Evolutionary conservation across 75 land plant species (phyloP), one percentile per base, ranked within the genome.

Genomic region (Cunninghamia lanceolata): DNA sequence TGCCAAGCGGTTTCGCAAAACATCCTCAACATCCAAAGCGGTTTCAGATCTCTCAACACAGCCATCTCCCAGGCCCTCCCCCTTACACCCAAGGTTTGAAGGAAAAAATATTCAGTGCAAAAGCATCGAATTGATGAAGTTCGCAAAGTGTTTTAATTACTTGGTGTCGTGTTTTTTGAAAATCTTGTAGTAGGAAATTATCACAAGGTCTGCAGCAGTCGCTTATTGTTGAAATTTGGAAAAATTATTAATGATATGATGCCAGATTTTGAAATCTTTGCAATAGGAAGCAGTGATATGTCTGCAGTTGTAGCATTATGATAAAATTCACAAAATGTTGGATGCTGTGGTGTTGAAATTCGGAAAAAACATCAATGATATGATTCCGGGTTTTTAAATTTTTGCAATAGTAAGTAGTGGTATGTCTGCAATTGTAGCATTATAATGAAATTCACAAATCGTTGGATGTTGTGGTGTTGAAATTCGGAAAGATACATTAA

Each of bases 1-100:
- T 93, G 90, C 66, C 88, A 92, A 38, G 87, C 92, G 76, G 95
- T 98, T 59, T 91, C 95, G 14, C 86, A 82, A 74, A 97, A 96
- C 85, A 88, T 98, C 78, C 21, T 83, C 2, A 46, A 82, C 81
- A 95, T 98, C 84, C 90, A 90, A 78, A 10, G 30, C n/a, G 91
- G 88, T 36, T 90, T 95, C 71, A 86, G 80, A 50, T 86, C 89
- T 52, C 92, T 97, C 83, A 91, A 93, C 83, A 87, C 86, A 82
- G 21, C 84, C 85, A 84, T 89, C 78, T 73, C 86, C 59, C 45
- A 86, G 82, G 6, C 86, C 85, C 84, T 85, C n/a, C 19, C 13
- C 13, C 39, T 36, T 43, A 42, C 86, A 28, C 73, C 82, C 40
- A 59, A 83, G 84, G 84, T 83, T 34, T 46, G 75, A 0, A 63